phyloP scores from a whole-genome alignment of 768 basidiomycete genomes.

The Leccinum barrowsii region DNA sequence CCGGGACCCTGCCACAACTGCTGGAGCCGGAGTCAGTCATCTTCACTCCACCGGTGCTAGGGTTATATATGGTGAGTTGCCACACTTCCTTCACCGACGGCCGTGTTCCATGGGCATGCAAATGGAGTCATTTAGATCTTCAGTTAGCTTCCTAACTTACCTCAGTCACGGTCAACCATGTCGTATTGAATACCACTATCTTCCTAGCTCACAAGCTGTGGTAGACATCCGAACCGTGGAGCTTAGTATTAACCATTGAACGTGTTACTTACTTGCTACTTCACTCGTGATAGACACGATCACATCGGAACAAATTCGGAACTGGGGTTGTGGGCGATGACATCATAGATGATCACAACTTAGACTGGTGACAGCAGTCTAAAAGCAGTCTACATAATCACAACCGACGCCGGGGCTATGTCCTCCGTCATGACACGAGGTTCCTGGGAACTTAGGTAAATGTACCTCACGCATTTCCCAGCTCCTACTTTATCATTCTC shows the following conservation, averaged over 20 bases:
- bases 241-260: not conserved
- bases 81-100: not conserved
- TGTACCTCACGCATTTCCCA: not conserved
- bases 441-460: not conserved
- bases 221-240: not conserved
- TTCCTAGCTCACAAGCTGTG: slow-evolving; percentile 22
- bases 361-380: too few species aligned
- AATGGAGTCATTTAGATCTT: not conserved
- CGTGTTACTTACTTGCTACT: not conserved
- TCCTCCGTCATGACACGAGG: not conserved
- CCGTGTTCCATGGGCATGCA: not conserved
- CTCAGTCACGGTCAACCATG: not conserved
- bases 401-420: not conserved
- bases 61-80: slow-evolving; percentile 8
- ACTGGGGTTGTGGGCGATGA: not conserved
- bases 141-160: too few species aligned
- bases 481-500: not conserved
- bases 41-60: slow-evolving; percentile 10
- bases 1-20: too few species aligned
- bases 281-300: not conserved
- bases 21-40: too few species aligned
- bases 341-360: not conserved
- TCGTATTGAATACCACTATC: not conserved
- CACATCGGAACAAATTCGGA: not conserved
- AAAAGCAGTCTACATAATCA: too few species aligned